Evolutionary conservation across 2,329 filamentous ascomycete species (phyloP).

Genomic region (Ceratocystiopsis sp.): DNA sequence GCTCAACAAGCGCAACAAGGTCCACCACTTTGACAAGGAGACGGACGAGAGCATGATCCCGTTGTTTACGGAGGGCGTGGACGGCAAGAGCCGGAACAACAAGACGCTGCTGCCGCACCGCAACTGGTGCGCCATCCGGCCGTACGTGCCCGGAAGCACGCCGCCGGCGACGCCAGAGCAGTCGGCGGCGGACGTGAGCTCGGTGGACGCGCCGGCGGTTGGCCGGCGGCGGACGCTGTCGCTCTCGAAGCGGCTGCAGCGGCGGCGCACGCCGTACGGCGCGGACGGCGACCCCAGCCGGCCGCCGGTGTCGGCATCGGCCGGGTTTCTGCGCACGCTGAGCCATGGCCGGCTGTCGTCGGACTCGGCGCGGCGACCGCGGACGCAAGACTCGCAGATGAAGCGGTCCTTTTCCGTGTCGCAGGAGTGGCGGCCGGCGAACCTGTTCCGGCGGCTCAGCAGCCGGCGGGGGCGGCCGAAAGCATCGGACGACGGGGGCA

Average conservation of each 20-base stretch:
- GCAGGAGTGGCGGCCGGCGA: slow-evolving; percentile 11
- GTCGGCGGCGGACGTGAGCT: slow-evolving; percentile 18
- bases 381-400: background rate
- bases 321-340: slow-evolving; percentile 28
- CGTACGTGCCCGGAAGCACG: slow-evolving; percentile 64
- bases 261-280: slow-evolving; percentile 2
- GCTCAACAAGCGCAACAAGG: slow-evolving; percentile 81
- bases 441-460: slow-evolving; percentile 19
- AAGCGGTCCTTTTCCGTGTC: slow-evolving; percentile 31
- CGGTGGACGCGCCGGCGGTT: too few species aligned
- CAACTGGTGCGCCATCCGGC: slow-evolving; percentile 88
- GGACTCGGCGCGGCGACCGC: slow-evolving; percentile 17
- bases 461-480: slow-evolving; percentile 19
- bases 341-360: slow-evolving; percentile 17
- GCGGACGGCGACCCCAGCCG: slow-evolving; percentile 25
- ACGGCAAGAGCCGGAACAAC: slow-evolving; percentile 81
- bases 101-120: slow-evolving; percentile 73
- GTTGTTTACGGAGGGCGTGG: slow-evolving; percentile 76
- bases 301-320: slow-evolving; percentile 28
- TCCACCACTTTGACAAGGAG: slow-evolving; percentile 52
- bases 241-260: slow-evolving; percentile 24
- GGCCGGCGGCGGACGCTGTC: too few species aligned
- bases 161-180: slow-evolving; percentile 50
- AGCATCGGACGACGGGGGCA: slow-evolving; percentile 30
- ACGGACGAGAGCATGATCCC: slow-evolving; percentile 96